These are phyloP conservation scores for Lactifluus pinguis DNA, from an alignment of 768 basidiomycete genomes.

Conservation along the genomic window DNA sequence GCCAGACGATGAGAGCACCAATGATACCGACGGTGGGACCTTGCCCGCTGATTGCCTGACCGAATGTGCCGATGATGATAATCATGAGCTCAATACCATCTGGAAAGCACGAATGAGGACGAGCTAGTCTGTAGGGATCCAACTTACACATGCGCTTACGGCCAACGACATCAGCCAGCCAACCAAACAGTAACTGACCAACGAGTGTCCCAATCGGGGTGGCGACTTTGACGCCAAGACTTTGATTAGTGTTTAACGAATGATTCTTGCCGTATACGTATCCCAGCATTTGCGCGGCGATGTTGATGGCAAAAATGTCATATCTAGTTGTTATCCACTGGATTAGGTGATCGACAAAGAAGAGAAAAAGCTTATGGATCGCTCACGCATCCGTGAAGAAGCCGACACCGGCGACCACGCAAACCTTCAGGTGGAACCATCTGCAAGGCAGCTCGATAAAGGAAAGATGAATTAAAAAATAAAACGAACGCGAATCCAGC, in stretches of 20 bases:
- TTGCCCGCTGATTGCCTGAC: conserved; percentile 64
- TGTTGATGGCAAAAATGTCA: conserved; percentile 87
- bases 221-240: conserved; percentile 38
- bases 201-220: conserved; percentile 33
- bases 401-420: conserved; percentile 57
- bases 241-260: conserved; percentile 35
- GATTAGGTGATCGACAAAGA: background rate
- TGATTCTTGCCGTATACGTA: conserved; percentile 54
- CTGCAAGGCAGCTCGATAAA: conserved; percentile 17
- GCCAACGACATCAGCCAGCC: conserved; percentile 37
- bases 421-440: conserved; percentile 44
- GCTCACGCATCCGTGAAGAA: conserved; percentile 84
- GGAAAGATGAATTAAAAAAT: background rate
- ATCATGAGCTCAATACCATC: conserved; percentile 72
- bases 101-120: conserved; percentile 19
- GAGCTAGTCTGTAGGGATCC: background rate
- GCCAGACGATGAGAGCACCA: conserved; percentile 75
- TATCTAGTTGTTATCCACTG: conserved; percentile 33
- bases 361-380: background rate
- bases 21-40: conserved; percentile 62
- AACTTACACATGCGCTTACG: conserved; percentile 56
- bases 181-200: conserved; percentile 38
- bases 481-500: conserved; percentile 67
- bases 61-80: conserved; percentile 74
- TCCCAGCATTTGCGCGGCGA: conserved; percentile 75